phyloP scores from a whole-genome alignment of 495 filamentous ascomycete species.

The Darksidea phi region DNA sequence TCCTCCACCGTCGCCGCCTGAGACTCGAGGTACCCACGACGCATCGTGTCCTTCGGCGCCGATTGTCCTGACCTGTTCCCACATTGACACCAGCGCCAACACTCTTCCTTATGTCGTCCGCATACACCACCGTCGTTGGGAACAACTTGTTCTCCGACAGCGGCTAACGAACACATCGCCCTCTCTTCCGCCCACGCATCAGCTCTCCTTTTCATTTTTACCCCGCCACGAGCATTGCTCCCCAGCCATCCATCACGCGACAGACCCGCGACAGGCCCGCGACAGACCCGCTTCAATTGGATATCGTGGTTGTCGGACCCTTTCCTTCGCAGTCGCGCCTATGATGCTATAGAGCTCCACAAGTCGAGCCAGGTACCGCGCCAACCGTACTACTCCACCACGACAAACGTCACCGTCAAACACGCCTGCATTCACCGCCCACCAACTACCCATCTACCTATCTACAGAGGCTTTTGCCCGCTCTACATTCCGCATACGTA shows the following conservation, averaged over 20 bases:
- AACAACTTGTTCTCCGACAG: conserved; percentile 35
- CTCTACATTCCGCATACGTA: background rate
- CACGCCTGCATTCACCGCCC: background rate
- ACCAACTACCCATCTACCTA: no score
- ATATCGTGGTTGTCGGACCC: background rate
- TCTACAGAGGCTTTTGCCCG: no score
- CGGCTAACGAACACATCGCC: conserved; percentile 28
- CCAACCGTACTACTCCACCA: no score
- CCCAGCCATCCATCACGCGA: background rate
- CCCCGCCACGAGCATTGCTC: conserved; percentile 11
- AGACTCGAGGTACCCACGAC: conserved; percentile 14
- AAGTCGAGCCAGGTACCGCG: no score
- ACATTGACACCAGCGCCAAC: background rate
- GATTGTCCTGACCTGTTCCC: conserved; percentile 20
- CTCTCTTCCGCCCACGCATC: background rate
- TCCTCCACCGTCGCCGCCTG: background rate
- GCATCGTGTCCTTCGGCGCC: conserved; percentile 26
- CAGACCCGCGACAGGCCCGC: background rate
- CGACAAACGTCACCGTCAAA: no score
- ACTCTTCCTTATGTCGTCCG: conserved; percentile 34
- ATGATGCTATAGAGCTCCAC: no score
- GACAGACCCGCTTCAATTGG: background rate
- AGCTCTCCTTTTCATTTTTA: background rate
- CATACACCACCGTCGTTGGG: conserved; percentile 25
- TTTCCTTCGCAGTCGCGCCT: background rate